Percentiles rank a stretch among this genome's conserved stretches.
Evolutionary conservation across 164 flowering plant species (phyloP).

Genomic region (Magnolia changhungtana): DNA sequence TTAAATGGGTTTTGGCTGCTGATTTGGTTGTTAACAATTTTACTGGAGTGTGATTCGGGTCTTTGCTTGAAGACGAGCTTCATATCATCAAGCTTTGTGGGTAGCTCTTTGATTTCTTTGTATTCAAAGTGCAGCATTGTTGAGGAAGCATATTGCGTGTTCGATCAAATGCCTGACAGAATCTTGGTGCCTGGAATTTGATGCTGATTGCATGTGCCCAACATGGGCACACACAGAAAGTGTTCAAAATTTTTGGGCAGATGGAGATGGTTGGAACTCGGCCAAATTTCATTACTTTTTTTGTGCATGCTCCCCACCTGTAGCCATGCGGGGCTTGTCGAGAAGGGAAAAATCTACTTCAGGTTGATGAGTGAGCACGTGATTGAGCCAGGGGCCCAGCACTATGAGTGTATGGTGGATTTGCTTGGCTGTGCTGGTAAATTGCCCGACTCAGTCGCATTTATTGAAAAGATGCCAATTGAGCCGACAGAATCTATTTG

Average conservation of each 20-base stretch:
- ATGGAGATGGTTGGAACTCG: conserved; percentile 52
- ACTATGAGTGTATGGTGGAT: conserved; percentile 79
- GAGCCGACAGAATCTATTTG: conserved; percentile 78
- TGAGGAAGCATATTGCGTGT: conserved; percentile 53
- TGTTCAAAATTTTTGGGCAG: conserved; percentile 44
- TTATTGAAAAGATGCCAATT: conserved; percentile 68
- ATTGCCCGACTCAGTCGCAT: conserved; percentile 54
- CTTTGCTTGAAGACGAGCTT: conserved; percentile 64
- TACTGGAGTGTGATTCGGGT: conserved; percentile 57
- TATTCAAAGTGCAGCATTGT: conserved; percentile 79
- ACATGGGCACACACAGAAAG: conserved; percentile 59
- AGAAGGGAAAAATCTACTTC: conserved; percentile 65
- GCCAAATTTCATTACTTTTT: conserved; percentile 82
- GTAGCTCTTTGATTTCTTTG: conserved; percentile 70
- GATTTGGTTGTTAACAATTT: conserved; percentile 77
- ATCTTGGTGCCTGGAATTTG: conserved; percentile 88
- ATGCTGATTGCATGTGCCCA: conserved; percentile 87
- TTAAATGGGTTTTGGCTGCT: conserved; percentile 51
- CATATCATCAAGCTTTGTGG: conserved; percentile 63
- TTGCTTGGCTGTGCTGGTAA: conserved; percentile 83
- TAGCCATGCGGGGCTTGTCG: conserved; percentile 82
- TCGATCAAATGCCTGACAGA: conserved; percentile 49
- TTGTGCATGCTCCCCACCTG: conserved; percentile 79
- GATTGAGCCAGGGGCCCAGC: conserved; percentile 73
- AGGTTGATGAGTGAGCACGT: conserved; percentile 53